phyloP scores from a whole-genome alignment of 139 green algal genomes.

The Chlorella ohadii region DNA sequence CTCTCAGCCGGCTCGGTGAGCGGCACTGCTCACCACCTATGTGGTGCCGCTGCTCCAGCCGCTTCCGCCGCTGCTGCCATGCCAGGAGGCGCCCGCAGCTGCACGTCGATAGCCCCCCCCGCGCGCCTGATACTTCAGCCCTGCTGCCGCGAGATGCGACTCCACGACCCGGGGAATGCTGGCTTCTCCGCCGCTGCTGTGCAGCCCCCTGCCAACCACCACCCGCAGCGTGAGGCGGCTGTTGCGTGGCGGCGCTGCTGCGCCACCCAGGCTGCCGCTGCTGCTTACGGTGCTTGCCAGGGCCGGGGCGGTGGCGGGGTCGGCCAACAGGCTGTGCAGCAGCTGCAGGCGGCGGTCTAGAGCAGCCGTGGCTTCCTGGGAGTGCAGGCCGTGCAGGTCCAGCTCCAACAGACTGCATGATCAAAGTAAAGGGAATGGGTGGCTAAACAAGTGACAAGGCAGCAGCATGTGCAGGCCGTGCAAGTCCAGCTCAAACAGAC shows the following conservation, averaged over 20 bases:
- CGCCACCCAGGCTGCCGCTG: no score
- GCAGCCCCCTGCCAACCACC: conserved; percentile 43
- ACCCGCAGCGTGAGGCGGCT: conserved; percentile 11
- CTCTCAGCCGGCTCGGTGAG: no score
- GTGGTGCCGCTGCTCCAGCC: no score
- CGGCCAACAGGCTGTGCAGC: not conserved
- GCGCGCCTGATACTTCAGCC: not conserved
- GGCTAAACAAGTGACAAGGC: not conserved
- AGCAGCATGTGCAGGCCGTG: conserved; percentile 43
- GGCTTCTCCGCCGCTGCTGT: conserved; percentile 49
- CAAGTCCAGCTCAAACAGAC: conserved; percentile 36
- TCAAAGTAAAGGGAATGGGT: not conserved
- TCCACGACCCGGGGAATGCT: conserved; percentile 39
- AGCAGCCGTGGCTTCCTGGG: conserved; percentile 34
- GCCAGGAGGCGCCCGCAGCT: not conserved
- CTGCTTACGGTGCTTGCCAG: not conserved
- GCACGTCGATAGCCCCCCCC: conserved; percentile 11
- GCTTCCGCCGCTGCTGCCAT: no score
- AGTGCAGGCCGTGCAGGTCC: conserved; percentile 54
- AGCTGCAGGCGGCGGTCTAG: conserved; percentile 30
- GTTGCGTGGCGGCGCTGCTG: not conserved
- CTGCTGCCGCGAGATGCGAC: conserved; percentile 4
- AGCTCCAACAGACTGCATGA: conserved; percentile 7
- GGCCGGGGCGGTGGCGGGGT: conserved; percentile 9
- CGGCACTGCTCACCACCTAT: no score